A percentile compares a stretch with the other conserved stretches of the same genome.
Evolutionary conservation across 2,329 filamentous ascomycete species (phyloP).

Genomic region (Tolypocladium album): DNA sequence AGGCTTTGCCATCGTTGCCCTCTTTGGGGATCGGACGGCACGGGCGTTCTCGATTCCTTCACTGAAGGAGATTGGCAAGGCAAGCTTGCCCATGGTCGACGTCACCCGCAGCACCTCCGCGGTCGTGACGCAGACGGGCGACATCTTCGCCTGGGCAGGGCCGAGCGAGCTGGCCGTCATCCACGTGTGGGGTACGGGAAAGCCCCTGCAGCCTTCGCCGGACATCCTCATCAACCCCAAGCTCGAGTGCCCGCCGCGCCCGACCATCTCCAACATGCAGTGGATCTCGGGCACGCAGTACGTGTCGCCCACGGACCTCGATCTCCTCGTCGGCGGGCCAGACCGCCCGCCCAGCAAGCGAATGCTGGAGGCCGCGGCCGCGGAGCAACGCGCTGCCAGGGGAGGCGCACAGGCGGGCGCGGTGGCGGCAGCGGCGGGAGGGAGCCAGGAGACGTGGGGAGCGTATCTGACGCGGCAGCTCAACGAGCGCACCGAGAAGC

Average conservation of each 20-base stretch:
- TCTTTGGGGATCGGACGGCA: conserved; percentile 74
- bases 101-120: conserved; percentile 58
- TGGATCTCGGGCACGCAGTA: conserved; percentile 96
- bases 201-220: conserved; percentile 47
- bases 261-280: conserved; percentile 89
- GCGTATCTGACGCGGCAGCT: conserved; percentile 80
- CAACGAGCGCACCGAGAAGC: conserved; percentile 80
- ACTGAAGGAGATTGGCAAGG: conserved; percentile 70
- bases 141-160: conserved; percentile 79
- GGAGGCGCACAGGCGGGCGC: conserved; percentile 15
- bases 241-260: conserved; percentile 62
- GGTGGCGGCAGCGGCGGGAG: conserved; percentile 16
- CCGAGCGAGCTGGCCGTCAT: conserved; percentile 76
- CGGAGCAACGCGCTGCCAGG: conserved; percentile 56
- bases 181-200: conserved; percentile 73
- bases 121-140: conserved; percentile 64
- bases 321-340: conserved; percentile 80
- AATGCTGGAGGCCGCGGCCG: conserved; percentile 70
- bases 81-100: conserved; percentile 61
- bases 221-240: conserved; percentile 74
- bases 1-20: conserved; percentile 67
- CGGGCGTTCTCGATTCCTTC: conserved; percentile 81
- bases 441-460: conserved; percentile 53
- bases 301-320: conserved; percentile 76
- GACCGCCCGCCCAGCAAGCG: conserved; percentile 81